Base-by-base conservation (phyloP, 805 yeast species). In the Saccharomycopsis lassenensis region DNA sequence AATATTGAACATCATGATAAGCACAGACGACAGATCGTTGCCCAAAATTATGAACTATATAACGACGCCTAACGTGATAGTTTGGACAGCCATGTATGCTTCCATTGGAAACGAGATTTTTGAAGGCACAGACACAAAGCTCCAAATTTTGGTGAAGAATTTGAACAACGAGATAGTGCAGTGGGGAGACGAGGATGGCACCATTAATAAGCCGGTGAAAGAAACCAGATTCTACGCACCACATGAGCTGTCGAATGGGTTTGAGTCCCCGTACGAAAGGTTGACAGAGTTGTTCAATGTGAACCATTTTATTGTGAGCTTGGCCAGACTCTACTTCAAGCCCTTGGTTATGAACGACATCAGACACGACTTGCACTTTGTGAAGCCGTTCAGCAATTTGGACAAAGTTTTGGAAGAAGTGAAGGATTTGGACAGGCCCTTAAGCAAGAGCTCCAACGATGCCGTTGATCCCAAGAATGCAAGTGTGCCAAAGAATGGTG, bases 241-340 rank as follows among this genome's bases (percentile, higher is more conserved):
- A 48, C 70, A 74, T 40, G 65, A 66, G 49, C 63, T 68, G 7
- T 55, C 52, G 49, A 51, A 63, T 47, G 51, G 71, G 48, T 52
- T 67, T 48, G 66, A 69, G 27, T 73, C 79, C 7, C 95, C 96
- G 0, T 89, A 89, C 52, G 81, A 91, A 1, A 63, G 95, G 37
- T 66, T 89, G 32, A 80, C 95, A 0, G 97, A 91, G 54, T 65
- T 89, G 40, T 91, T 89, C 62, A 91, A 91, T 49, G 97, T 91
- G 17, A 91, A 91, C 56, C 93, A 87, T 56, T 89, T 85, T 51
- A 67, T 91, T 21, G 87, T 87, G 1, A 83, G 95, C 15, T 64
- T 89, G 46, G 95, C 97, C 6, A 68, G 96, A 44, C 96, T 97
- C 1, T 91, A 89, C 50, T 62, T 89, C 48, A 95, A 95, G 0